phyloP scores from a whole-genome alignment of 495 filamentous ascomycete genomes.

The Penicillium riverlandense region DNA sequence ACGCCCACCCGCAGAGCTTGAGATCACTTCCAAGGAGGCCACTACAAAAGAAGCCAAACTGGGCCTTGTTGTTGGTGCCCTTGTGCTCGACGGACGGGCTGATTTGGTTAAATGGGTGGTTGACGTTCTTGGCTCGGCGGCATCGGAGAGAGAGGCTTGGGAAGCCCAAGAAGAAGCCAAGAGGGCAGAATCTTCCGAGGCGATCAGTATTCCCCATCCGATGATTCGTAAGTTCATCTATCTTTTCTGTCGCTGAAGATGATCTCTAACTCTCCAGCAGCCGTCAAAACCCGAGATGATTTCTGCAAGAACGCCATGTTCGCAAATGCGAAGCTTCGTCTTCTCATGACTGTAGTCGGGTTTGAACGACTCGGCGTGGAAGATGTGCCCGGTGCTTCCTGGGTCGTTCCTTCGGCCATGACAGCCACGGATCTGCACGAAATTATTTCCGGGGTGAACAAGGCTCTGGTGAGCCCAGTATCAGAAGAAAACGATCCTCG shows the following conservation, averaged over 20 bases:
- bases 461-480: slow-evolving; percentile 61
- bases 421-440: slow-evolving; percentile 56
- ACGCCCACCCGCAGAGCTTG: slow-evolving; percentile 65
- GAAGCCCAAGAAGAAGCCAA: slow-evolving; percentile 60
- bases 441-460: slow-evolving; percentile 55
- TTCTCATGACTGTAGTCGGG: slow-evolving; percentile 72
- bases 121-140: slow-evolving; percentile 56
- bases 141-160: slow-evolving; percentile 72
- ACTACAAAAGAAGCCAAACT: slow-evolving; percentile 62
- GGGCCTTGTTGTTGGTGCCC: slow-evolving; percentile 65
- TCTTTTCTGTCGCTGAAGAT: neutral
- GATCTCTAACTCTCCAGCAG: slow-evolving; percentile 24
- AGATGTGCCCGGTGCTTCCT: slow-evolving; percentile 68
- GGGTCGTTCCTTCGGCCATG: slow-evolving; percentile 68
- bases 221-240: slow-evolving; percentile 32
- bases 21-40: slow-evolving; percentile 59
- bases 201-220: slow-evolving; percentile 27
- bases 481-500: slow-evolving; percentile 63
- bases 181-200: slow-evolving; percentile 32
- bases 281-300: slow-evolving; percentile 62
- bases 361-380: slow-evolving; percentile 60
- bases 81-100: slow-evolving; percentile 68
- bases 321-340: slow-evolving; percentile 81
- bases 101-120: slow-evolving; percentile 80
- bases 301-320: slow-evolving; percentile 67